These are phyloP conservation scores for Fusarium pseudoanthophilum DNA, from an alignment of 2,329 filamentous ascomycete species.

Conservation along the genomic window DNA sequence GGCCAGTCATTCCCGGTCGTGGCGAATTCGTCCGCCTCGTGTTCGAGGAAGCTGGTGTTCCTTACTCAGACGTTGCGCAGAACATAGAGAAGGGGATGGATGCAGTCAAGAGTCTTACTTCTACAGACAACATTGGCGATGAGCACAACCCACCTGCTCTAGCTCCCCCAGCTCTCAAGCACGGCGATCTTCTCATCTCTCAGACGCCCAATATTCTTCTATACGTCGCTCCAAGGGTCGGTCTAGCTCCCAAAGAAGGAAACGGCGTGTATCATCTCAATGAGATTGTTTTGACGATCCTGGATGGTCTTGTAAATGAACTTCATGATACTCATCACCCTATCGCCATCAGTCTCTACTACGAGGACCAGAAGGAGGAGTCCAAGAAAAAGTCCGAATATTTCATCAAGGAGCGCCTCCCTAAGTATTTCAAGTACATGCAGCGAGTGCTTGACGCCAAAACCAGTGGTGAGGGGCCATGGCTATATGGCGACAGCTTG, in stretches of 20 bases:
- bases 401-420: conserved; percentile 70
- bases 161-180: conserved; percentile 73
- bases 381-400: conserved; percentile 65
- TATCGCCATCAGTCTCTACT: conserved; percentile 67
- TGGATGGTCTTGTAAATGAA: conserved; percentile 78
- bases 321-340: conserved; percentile 82
- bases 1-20: conserved; percentile 76
- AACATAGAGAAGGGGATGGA: conserved; percentile 60
- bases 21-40: conserved; percentile 78
- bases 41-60: conserved; percentile 73
- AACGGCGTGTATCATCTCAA: conserved; percentile 68
- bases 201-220: conserved; percentile 80
- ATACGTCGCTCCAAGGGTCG: conserved; percentile 72
- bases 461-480: conserved; percentile 67
- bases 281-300: conserved; percentile 72
- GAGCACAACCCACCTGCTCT: conserved; percentile 71
- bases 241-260: conserved; percentile 59
- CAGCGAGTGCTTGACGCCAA: conserved; percentile 70
- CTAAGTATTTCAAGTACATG: conserved; percentile 79
- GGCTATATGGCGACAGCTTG: conserved; percentile 72
- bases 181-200: conserved; percentile 69
- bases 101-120: conserved; percentile 61
- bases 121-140: conserved; percentile 58
- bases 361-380: conserved; percentile 80
- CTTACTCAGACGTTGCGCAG: conserved; percentile 68